Percentiles rank a stretch among this genome's conserved stretches.
phyloP scores from a whole-genome alignment of 306 rosid genomes.

The Sechiopsis laciniata region DNA sequence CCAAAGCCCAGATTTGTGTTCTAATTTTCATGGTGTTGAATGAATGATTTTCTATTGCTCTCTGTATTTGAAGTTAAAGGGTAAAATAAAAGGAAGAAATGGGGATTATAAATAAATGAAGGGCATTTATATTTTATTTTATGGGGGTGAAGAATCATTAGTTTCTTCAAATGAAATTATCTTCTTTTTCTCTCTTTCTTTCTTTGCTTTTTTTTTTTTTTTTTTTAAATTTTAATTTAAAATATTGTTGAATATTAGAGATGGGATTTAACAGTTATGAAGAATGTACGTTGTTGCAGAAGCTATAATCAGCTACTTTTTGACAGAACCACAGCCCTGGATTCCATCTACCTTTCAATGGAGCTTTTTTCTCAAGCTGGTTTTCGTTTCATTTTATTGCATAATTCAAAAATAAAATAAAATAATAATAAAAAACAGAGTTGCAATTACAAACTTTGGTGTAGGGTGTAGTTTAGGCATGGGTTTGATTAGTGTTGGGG shows the following conservation, averaged over 20 bases:
- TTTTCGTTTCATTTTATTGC: too few species aligned
- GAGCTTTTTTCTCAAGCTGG: slow-evolving; percentile 22
- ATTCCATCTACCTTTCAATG: slow-evolving; percentile 28
- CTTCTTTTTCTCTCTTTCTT: slow-evolving; percentile 31
- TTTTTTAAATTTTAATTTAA: neutral
- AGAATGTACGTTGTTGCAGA: slow-evolving; percentile 39
- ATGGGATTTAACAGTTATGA: slow-evolving; percentile 24
- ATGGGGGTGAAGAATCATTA: slow-evolving; percentile 40
- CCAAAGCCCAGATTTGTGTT: slow-evolving; percentile 37
- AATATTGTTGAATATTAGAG: neutral
- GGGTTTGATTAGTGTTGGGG: too few species aligned
- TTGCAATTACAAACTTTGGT: too few species aligned
- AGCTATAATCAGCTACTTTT: slow-evolving; percentile 35
- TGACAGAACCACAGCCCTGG: slow-evolving; percentile 37
- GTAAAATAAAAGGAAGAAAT: slow-evolving; percentile 1
- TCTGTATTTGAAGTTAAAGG: neutral
- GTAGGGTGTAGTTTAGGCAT: too few species aligned
- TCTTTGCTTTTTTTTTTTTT: neutral
- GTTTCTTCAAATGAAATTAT: slow-evolving; percentile 53
- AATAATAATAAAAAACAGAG: too few species aligned
- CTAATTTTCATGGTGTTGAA: slow-evolving; percentile 25
- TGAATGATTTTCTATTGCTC: neutral
- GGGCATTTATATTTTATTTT: neutral
- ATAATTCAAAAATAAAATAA: too few species aligned
- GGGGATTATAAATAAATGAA: slow-evolving; percentile 25